phyloP scores from a whole-genome alignment of 2,329 filamentous ascomycete genomes.

The Coniochaeta prunicola region DNA sequence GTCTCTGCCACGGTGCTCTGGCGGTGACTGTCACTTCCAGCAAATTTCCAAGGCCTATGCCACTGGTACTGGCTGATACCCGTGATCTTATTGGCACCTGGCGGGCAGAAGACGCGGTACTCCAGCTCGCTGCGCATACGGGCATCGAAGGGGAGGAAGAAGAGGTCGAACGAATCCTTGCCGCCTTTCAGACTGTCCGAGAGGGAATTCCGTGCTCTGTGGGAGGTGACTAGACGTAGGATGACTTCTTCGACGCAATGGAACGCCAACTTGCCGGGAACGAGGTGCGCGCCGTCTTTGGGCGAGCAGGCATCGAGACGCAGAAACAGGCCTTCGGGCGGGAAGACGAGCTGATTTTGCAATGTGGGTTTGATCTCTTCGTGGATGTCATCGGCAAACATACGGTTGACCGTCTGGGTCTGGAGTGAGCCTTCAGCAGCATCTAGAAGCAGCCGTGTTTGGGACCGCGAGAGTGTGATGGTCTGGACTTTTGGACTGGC shows the following conservation, averaged over 20 bases:
- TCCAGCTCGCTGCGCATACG: slow-evolving; percentile 29
- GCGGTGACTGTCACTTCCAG: slow-evolving; percentile 3
- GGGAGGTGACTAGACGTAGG: slow-evolving; percentile 28
- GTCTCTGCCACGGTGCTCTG: slow-evolving; percentile 9
- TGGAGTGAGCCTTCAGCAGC: slow-evolving; percentile 24
- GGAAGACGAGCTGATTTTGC: slow-evolving; percentile 15
- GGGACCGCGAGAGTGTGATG: slow-evolving; percentile 18
- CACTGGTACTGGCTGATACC: slow-evolving; percentile 34
- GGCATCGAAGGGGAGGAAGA: slow-evolving; percentile 32
- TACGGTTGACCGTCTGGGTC: slow-evolving; percentile 18
- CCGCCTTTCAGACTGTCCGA: slow-evolving; percentile 14
- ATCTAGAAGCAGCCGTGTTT: slow-evolving; percentile 21
- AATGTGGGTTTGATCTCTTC: slow-evolving; percentile 21
- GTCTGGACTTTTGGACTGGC: slow-evolving; percentile 17
- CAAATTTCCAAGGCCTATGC: slow-evolving; percentile 25
- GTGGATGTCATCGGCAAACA: slow-evolving; percentile 23
- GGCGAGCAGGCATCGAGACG: slow-evolving; percentile 33
- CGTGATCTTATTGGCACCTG: slow-evolving; percentile 21
- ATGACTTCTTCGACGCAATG: slow-evolving; percentile 24
- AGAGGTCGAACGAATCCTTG: slow-evolving; percentile 19
- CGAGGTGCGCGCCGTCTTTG: slow-evolving; percentile 28
- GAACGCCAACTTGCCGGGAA: slow-evolving; percentile 17
- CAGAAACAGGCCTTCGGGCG: slow-evolving; percentile 31
- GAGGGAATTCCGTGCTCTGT: slow-evolving; percentile 26
- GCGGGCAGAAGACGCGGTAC: slow-evolving; percentile 36